Conservation (phyloP, 441 rosid genomes). For the Gossypium laxum region DNA sequence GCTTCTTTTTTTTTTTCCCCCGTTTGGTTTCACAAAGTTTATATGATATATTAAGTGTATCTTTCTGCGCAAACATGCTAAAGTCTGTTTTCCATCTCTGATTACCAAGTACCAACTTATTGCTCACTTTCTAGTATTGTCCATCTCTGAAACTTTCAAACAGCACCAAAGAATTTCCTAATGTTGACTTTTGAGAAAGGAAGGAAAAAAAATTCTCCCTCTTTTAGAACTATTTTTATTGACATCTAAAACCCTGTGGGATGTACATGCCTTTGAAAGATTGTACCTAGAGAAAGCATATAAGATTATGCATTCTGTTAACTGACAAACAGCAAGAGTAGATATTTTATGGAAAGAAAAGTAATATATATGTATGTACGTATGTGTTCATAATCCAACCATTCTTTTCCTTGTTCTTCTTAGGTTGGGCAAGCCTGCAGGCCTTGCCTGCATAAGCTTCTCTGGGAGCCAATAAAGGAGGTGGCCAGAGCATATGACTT, state of each 20-base stretch:
- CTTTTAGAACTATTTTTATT: neutral
- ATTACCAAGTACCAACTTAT: neutral
- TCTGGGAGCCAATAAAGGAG: constrained; percentile 67
- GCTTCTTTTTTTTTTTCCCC: neutral
- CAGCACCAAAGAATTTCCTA: neutral
- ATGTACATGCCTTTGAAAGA: neutral
- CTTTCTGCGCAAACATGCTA: neutral
- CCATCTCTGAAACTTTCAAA: neutral
- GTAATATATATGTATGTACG: neutral
- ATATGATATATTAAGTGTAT: neutral
- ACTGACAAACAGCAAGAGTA: neutral
- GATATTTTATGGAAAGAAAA: neutral
- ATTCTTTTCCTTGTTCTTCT: neutral
- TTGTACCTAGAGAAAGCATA: neutral
- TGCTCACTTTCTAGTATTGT: neutral
- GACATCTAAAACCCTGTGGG: neutral
- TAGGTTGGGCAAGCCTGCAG: constrained; percentile 80
- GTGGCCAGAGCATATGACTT: constrained; percentile 70
- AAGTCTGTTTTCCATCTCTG: neutral
- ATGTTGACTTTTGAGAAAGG: neutral
- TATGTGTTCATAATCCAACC: neutral
- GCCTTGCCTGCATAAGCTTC: constrained; percentile 43
- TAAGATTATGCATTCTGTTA: neutral
- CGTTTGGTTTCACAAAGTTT: neutral
- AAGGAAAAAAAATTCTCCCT: neutral